phyloP scores from a whole-genome alignment of 2,329 filamentous ascomycete genomes.

The Alternaria postmessia region DNA sequence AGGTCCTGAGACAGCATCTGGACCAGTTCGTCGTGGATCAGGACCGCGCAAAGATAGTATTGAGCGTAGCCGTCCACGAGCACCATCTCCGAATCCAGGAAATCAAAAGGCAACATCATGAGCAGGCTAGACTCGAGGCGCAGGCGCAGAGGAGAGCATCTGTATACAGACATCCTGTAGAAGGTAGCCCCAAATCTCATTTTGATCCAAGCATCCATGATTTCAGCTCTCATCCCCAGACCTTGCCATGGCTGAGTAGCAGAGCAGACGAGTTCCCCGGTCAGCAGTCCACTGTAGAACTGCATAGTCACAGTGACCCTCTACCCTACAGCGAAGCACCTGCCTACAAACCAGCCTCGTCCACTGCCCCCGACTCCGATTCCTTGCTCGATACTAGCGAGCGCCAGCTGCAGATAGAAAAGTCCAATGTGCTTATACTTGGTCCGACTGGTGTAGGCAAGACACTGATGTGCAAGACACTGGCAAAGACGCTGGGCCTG shows the following conservation, averaged over 20 bases:
- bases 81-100: slow-evolving; percentile 91
- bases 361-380: slow-evolving; percentile 42
- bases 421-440: slow-evolving; percentile 90
- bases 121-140: slow-evolving; percentile 76
- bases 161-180: slow-evolving; percentile 74
- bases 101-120: slow-evolving; percentile 76
- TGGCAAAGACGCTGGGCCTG: slow-evolving; percentile 91
- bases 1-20: slow-evolving; percentile 82
- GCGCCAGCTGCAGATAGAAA: slow-evolving; percentile 78
- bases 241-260: slow-evolving; percentile 33
- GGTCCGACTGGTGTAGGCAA: slow-evolving; percentile 96
- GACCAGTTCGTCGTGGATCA: slow-evolving; percentile 98
- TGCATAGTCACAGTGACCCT: slow-evolving; percentile 26
- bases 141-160: slow-evolving; percentile 76
- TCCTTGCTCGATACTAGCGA: slow-evolving; percentile 61
- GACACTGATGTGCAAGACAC: slow-evolving; percentile 91
- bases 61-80: slow-evolving; percentile 93
- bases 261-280: slow-evolving; percentile 67
- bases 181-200: slow-evolving; percentile 64
- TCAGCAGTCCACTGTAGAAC: slow-evolving; percentile 63
- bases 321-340: slow-evolving; percentile 24
- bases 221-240: slow-evolving; percentile 11
- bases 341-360: slow-evolving; percentile 32
- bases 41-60: slow-evolving; percentile 90
- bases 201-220: slow-evolving; percentile 9